Evolutionary conservation across 345 rosid species (phyloP).

Genomic region (Salix exigua): DNA sequence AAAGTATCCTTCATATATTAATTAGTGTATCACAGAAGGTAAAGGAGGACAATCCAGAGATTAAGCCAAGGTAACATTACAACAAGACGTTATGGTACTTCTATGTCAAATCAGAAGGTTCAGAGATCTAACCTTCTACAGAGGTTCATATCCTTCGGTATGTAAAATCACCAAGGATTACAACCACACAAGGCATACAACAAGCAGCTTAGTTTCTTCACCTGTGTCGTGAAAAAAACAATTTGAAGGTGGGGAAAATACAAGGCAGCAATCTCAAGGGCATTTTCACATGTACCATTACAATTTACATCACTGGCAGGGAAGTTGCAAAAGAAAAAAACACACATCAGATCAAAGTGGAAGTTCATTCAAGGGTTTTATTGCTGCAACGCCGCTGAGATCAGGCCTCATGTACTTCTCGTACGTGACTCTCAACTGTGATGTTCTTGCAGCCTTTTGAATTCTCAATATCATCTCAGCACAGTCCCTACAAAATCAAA

Average conservation of each 20-base stretch:
- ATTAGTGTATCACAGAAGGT: background rate
- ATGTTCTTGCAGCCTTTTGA: conserved; percentile 61
- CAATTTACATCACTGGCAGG: background rate
- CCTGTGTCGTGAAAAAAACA: background rate
- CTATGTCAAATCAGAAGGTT: background rate
- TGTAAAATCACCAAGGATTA: background rate
- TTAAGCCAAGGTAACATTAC: background rate
- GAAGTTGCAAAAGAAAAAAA: no score
- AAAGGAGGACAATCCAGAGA: background rate
- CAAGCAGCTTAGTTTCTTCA: background rate
- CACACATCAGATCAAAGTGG: conserved; percentile 19
- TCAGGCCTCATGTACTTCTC: conserved; percentile 63
- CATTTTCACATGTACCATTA: background rate
- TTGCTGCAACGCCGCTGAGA: conserved; percentile 47
- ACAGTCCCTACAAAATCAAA: conserved; percentile 54
- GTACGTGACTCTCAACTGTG: conserved; percentile 59
- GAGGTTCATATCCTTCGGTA: background rate
- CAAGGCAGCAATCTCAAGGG: background rate
- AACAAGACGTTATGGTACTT: background rate
- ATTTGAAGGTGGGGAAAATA: background rate
- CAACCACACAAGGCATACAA: background rate
- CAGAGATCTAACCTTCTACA: background rate
- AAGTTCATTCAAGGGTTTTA: conserved; percentile 54
- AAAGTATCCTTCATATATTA: background rate
- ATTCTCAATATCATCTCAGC: conserved; percentile 69